A percentile compares a stretch with the other conserved stretches of the same genome.
phyloP scores from a whole-genome alignment of 2,329 filamentous ascomycete genomes.

The Chaetoscypha palmicola region DNA sequence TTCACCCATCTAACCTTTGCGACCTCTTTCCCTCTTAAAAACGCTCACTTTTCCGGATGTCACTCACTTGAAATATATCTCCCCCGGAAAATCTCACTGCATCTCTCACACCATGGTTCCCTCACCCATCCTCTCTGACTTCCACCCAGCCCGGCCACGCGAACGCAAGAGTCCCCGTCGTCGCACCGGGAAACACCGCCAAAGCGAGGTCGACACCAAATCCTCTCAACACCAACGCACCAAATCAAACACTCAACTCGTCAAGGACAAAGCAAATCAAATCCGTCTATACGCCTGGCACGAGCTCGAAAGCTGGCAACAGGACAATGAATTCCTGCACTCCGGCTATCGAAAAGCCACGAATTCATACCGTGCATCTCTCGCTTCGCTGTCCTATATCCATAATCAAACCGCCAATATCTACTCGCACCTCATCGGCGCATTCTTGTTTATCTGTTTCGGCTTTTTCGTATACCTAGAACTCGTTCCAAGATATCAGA shows the following conservation, averaged over 20 bases:
- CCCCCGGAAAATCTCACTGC: not conserved
- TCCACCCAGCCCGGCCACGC: constrained; percentile 3
- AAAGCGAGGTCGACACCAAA: not conserved
- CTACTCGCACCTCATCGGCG: constrained; percentile 4
- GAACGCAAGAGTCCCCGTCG: constrained; percentile 2
- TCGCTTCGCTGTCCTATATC: constrained; percentile 4
- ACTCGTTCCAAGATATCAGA: constrained; percentile 3
- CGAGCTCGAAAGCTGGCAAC: constrained; percentile 8
- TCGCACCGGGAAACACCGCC: not conserved
- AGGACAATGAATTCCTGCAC: constrained; percentile 8
- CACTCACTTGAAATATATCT: not conserved
- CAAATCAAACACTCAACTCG: not conserved
- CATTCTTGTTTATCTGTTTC: not conserved
- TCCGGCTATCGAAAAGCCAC: constrained; percentile 6
- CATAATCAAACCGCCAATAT: constrained; percentile 9
- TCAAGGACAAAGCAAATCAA: constrained; percentile 2
- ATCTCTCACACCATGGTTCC: not conserved
- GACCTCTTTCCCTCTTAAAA: no score
- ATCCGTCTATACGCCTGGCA: constrained; percentile 8
- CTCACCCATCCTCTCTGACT: constrained; percentile 3
- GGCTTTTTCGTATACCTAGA: constrained; percentile 1
- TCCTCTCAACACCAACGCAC: not conserved
- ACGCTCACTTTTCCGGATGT: not conserved
- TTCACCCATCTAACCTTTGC: no score
- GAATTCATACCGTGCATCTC: constrained; percentile 5